Percentiles rank a stretch among this genome's conserved stretches.
Conservation (phyloP, 2,329 filamentous ascomycete genomes). For the Diplodia seriata region DNA sequence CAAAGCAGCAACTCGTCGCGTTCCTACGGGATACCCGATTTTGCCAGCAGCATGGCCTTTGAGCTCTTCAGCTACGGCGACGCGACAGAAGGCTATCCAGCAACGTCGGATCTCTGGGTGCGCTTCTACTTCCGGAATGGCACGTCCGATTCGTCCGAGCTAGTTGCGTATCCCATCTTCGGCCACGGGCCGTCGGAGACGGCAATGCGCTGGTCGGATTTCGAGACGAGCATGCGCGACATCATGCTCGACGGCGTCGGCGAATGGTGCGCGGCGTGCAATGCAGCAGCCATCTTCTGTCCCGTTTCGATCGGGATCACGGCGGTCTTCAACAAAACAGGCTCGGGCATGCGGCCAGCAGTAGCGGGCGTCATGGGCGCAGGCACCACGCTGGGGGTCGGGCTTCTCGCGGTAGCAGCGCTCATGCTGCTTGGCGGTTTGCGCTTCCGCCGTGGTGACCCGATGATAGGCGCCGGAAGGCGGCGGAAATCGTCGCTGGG, state of each 20-base stretch:
- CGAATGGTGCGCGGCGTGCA: conserved; percentile 62
- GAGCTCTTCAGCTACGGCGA: conserved; percentile 56
- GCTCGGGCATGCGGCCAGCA: conserved; percentile 43
- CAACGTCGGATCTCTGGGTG: conserved; percentile 57
- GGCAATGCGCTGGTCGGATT: conserved; percentile 59
- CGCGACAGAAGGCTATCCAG: conserved; percentile 46
- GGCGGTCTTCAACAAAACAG: background rate
- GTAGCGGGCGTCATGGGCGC: conserved; percentile 65
- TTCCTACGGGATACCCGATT: conserved; percentile 55
- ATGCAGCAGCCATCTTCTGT: conserved; percentile 59
- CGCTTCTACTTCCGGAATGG: conserved; percentile 66
- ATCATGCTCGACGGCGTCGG: conserved; percentile 53
- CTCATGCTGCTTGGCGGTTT: conserved; percentile 54
- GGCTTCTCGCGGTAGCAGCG: conserved; percentile 50
- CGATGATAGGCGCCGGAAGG: conserved; percentile 35
- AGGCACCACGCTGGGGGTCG: conserved; percentile 57
- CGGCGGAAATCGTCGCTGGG: conserved; percentile 51
- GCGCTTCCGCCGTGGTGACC: conserved; percentile 51
- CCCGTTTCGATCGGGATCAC: conserved; percentile 39
- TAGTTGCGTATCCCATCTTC: conserved; percentile 59
- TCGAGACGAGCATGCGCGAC: conserved; percentile 52
- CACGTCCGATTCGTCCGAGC: conserved; percentile 48
- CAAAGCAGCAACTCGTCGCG: background rate
- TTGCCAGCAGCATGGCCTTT: conserved; percentile 58
- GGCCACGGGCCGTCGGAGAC: conserved; percentile 51